These are phyloP conservation scores for Plasmodium blacklocki DNA, from an alignment of 169 alveolate species.

Conservation along the genomic window DNA sequence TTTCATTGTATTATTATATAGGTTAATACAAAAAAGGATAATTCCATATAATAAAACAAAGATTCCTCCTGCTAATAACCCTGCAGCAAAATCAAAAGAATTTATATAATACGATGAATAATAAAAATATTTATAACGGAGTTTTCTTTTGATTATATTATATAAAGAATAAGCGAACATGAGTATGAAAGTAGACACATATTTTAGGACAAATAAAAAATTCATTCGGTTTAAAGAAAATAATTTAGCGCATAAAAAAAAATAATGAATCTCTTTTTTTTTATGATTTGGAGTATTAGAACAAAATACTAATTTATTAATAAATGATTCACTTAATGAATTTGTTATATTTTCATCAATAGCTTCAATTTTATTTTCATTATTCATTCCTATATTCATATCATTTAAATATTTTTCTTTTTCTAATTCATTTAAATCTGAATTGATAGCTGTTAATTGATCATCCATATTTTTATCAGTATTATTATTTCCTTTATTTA, in stretches of 20 bases:
- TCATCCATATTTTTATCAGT: neutral
- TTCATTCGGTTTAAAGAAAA: neutral
- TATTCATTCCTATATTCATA: neutral
- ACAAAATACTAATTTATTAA: conserved; percentile 25
- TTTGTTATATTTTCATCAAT: neutral
- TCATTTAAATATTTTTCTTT: neutral
- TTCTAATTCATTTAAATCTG: neutral
- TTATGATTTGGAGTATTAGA: conserved; percentile 43
- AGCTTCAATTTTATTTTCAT: neutral
- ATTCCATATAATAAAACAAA: conserved; percentile 56
- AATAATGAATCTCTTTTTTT: conserved; percentile 34
- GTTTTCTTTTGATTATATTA: conserved; percentile 48
- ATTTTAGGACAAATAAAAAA: conserved; percentile 24
- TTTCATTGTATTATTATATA: neutral
- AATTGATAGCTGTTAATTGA: neutral
- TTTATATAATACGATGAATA: conserved; percentile 36
- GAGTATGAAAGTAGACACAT: conserved; percentile 13
- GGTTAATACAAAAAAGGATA: conserved; percentile 4
- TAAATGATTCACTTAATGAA: conserved; percentile 27
- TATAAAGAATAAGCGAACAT: conserved; percentile 57
- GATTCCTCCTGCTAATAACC: conserved; percentile 23
- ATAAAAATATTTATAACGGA: conserved; percentile 19
- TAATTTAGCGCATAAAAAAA: conserved; percentile 59
- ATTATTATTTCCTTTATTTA: neutral
- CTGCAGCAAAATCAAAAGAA: conserved; percentile 51